Conservation (phyloP, 805 yeast genomes). For the Metschnikowia baotianmanensis region DNA sequence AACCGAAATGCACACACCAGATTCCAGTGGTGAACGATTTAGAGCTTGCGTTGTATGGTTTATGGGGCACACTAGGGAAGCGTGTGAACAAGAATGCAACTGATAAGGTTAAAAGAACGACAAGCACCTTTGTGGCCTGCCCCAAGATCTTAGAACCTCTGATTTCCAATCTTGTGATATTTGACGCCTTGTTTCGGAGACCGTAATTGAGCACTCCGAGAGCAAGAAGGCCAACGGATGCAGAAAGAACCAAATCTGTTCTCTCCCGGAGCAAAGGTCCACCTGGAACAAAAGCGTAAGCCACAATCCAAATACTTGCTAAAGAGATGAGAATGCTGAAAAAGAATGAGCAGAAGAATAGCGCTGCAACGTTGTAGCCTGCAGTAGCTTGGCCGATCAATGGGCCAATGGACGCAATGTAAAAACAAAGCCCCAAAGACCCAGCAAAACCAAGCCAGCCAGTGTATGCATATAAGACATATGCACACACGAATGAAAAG, state of each 20-base stretch:
- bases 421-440: constrained; percentile 59
- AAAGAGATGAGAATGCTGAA: constrained; percentile 55
- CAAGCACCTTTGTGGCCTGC: constrained; percentile 31
- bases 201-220: constrained; percentile 48
- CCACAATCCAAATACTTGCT: constrained; percentile 95
- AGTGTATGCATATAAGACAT: constrained; percentile 46
- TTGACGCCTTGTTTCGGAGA: constrained; percentile 24
- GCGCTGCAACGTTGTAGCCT: constrained; percentile 52
- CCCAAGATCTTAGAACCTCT: constrained; percentile 19
- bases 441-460: constrained; percentile 80
- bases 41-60: constrained; percentile 47
- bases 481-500: constrained; percentile 48
- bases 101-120: constrained; percentile 50
- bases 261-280: constrained; percentile 88
- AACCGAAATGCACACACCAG: constrained; percentile 97
- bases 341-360: constrained; percentile 50
- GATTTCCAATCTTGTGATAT: constrained; percentile 22
- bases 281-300: constrained; percentile 97
- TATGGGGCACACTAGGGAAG: constrained; percentile 62
- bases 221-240: constrained; percentile 52
- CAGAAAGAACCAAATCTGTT: constrained; percentile 67
- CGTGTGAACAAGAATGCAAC: constrained; percentile 58
- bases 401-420: constrained; percentile 62
- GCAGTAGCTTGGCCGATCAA: constrained; percentile 56
- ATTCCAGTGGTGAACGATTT: constrained; percentile 88